Conservation (phyloP, 345 rosid genomes). For the Balakata baccata region DNA sequence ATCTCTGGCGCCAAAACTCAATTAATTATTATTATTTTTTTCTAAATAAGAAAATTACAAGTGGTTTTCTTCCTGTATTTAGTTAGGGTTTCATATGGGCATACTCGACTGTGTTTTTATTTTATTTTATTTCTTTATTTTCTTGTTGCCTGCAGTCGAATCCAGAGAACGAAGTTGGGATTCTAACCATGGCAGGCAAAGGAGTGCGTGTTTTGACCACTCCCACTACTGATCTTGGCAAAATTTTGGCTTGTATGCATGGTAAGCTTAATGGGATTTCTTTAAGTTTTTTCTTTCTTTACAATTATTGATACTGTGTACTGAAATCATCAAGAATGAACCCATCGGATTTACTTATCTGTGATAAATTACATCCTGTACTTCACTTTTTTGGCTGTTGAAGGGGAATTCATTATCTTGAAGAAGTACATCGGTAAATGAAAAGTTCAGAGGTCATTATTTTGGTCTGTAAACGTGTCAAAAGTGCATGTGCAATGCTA, state of each 20-base stretch:
- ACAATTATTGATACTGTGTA: not conserved
- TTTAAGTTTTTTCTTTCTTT: not conserved
- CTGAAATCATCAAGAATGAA: no score
- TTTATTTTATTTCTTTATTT: not conserved
- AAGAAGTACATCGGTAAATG: no score
- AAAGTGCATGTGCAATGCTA: no score
- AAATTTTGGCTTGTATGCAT: slow-evolving; percentile 74
- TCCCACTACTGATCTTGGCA: slow-evolving; percentile 75
- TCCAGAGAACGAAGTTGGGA: slow-evolving; percentile 82
- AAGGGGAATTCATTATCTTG: no score
- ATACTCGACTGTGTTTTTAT: no score
- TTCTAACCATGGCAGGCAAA: slow-evolving; percentile 82
- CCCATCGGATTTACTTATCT: no score
- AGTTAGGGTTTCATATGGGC: slow-evolving; percentile 2
- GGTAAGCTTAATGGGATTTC: slow-evolving; percentile 33
- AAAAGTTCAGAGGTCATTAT: no score
- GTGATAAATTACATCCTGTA: no score
- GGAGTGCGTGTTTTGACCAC: slow-evolving; percentile 73
- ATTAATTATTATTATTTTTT: slow-evolving; percentile 23
- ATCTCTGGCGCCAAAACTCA: slow-evolving; percentile 72
- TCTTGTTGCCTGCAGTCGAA: slow-evolving; percentile 47
- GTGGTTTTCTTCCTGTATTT: not conserved
- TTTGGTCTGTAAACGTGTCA: no score
- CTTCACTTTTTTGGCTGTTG: no score
- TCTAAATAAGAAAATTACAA: not conserved